phyloP scores from a whole-genome alignment of 805 yeast genomes.

The Lipomyces yamadae region DNA sequence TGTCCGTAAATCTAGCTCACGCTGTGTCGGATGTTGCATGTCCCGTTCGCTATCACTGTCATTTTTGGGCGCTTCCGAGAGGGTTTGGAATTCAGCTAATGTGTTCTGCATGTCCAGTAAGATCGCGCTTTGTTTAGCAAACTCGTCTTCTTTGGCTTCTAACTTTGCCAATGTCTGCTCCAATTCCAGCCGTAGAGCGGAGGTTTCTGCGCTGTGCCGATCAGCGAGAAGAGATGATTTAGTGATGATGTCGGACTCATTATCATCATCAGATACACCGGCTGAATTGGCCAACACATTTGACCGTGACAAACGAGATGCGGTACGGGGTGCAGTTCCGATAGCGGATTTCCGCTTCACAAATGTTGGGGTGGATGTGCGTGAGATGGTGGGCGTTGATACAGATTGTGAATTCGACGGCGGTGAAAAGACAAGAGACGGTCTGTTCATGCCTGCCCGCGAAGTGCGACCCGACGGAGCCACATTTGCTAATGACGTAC shows the following conservation, averaged over 20 bases:
- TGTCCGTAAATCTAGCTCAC: slow-evolving; percentile 41
- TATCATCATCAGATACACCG: slow-evolving; percentile 11
- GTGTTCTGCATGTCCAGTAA: slow-evolving; percentile 56
- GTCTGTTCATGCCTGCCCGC: slow-evolving; percentile 19
- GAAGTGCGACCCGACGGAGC: slow-evolving; percentile 21
- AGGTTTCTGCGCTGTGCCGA: slow-evolving; percentile 19
- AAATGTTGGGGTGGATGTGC: slow-evolving; percentile 10
- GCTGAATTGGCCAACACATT: neutral
- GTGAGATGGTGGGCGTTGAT: neutral
- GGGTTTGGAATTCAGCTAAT: slow-evolving; percentile 49
- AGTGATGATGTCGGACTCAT: neutral
- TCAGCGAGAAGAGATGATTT: neutral
- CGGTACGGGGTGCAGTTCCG: neutral
- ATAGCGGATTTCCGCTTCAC: slow-evolving; percentile 5
- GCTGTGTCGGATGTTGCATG: slow-evolving; percentile 22
- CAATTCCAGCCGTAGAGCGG: slow-evolving; percentile 36
- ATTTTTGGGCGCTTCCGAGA: slow-evolving; percentile 24
- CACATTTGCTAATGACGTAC: slow-evolving; percentile 26
- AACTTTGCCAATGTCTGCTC: slow-evolving; percentile 37
- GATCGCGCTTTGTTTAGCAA: slow-evolving; percentile 53
- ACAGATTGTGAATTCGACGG: neutral
- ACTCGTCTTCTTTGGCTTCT: slow-evolving; percentile 43
- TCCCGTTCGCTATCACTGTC: slow-evolving; percentile 38
- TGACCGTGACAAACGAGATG: slow-evolving; percentile 3
- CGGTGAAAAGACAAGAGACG: slow-evolving; percentile 17